Base-by-base conservation (phyloP, 169 alveolate species). In the Pseudocohnilembus persalinus region DNA sequence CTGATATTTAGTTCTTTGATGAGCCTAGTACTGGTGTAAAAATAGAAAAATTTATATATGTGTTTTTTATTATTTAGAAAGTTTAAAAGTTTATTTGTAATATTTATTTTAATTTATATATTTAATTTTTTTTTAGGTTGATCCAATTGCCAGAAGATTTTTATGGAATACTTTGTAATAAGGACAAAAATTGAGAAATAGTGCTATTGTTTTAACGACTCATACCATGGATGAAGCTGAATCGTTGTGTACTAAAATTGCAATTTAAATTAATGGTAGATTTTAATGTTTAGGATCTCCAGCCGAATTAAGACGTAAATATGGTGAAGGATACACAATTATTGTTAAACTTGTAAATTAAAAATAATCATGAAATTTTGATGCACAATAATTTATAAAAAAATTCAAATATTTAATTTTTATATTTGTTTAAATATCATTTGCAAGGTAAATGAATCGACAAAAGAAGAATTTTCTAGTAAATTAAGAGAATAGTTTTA, bases 21-120 rank as follows among this genome's bases (percentile, higher is more conserved):
- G 98, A 97, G 79, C 99, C 99, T 29, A 89, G 98, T 16, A 90
- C 97, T 82, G 99, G 98, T 64, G 94, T 93, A 77, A 95, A 93
- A n/a, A n/a, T n/a, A n/a, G n/a, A n/a, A n/a, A n/a, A n/a, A n/a
- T n/a, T n/a, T n/a, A n/a, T n/a, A n/a, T n/a, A n/a, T n/a, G n/a
- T n/a, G n/a, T n/a, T n/a, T 77, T 95, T 95, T 1, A 90, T 92
- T 77, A 93, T 96, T 33, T 81, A 93, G 31, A 83, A 88, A 78
- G 89, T 33, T 31, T 33, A 26, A 33, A 77, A 25, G 95, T 92
- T 33, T 73, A 24, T 24, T 11, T 25, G 28, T 73, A n/a, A 16
- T 25, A 25, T 24, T 73, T 73, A 30, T 73, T 24, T 25, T 25
- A 25, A 25, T 73, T 25, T 25, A 73, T 73, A 31, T 31, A 31